Base-by-base conservation (phyloP, 1,139 yeast species). In the Pichia sp. region DNA sequence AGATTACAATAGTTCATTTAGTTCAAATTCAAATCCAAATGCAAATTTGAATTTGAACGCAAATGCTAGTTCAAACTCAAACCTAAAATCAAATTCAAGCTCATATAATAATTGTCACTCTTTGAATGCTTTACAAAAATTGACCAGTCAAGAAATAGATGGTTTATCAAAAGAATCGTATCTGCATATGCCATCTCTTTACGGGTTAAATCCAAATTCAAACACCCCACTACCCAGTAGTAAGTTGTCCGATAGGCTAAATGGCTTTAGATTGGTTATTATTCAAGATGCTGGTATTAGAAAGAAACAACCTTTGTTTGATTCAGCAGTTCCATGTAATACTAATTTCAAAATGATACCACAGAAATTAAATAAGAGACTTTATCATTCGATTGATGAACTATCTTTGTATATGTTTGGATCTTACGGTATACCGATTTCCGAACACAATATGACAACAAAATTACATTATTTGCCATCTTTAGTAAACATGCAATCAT, bases 211-310 rank as follows among this genome's bases (percentile, higher is more conserved):
- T 8, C 15, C 42, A 5, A 57, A 57, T 3, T 49, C 58, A 12
- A 57, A 57, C 3, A 48, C 58, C 13, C 61, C 61, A 0, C 44
- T 40, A 7, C 53, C 62, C 4, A 24, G 39, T 11, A 52, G 55
- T 42, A 67, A 65, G 30, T 57, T 74, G 35, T 59, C 61, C 1
- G 63, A 61, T 39, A 69, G 69, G 48, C 55, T 60, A 24, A 65
- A 67, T 44, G 62, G 64, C 16, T 75, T 73, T 58, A 62, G 82
- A 36, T 59, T 77, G 30, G 59, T 77, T 3, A 65, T 77, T 40
- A 64, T 78, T 11, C 82, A 77, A 58, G 82, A 77, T 57, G 79
- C 77, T 3, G 80, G 80, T 0, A 71, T 77, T 9, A 60, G 80
- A 18, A 61, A 72, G 3, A 77, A 75, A 52, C 79, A 74, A 55